Evolutionary conservation across 495 filamentous ascomycete species (phyloP).

Genomic region (Margaritispora aquatica): DNA sequence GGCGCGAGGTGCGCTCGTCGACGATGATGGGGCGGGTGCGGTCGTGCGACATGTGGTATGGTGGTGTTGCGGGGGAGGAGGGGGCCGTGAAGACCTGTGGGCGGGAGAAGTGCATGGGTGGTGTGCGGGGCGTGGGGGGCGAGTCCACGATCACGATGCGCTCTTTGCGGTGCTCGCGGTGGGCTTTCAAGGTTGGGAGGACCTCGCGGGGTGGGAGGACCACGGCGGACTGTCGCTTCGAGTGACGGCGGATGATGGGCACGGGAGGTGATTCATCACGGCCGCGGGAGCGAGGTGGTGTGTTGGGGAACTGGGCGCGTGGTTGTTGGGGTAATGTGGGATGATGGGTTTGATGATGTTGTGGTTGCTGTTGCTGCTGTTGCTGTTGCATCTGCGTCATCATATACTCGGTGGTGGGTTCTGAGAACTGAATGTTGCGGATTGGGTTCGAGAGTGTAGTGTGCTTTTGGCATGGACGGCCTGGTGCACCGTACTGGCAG

Average conservation of each 20-base stretch:
- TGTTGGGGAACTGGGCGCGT: slow-evolving; percentile 7
- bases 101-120: slow-evolving; percentile 13
- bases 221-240: not conserved
- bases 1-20: slow-evolving; percentile 11
- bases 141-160: slow-evolving; percentile 24
- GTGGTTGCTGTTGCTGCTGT: no score
- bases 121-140: slow-evolving; percentile 22
- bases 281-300: slow-evolving; percentile 17
- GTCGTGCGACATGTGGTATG: not conserved
- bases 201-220: not conserved
- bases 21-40: slow-evolving; percentile 17
- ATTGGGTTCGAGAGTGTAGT: slow-evolving; percentile 18
- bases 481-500: slow-evolving; percentile 19
- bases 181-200: slow-evolving; percentile 3
- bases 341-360: not conserved
- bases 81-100: slow-evolving; percentile 15
- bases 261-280: not conserved
- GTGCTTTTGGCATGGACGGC: slow-evolving; percentile 17
- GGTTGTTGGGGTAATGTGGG: not conserved
- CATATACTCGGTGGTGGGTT: slow-evolving; percentile 20
- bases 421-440: slow-evolving; percentile 21
- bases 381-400: no score
- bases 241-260: not conserved
- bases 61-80: slow-evolving; percentile 12
- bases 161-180: slow-evolving; percentile 17